Percentiles rank a stretch among this genome's conserved stretches.
phyloP scores from a whole-genome alignment of 176 grass and related monocot genomes.

The Leersia perrieri region DNA sequence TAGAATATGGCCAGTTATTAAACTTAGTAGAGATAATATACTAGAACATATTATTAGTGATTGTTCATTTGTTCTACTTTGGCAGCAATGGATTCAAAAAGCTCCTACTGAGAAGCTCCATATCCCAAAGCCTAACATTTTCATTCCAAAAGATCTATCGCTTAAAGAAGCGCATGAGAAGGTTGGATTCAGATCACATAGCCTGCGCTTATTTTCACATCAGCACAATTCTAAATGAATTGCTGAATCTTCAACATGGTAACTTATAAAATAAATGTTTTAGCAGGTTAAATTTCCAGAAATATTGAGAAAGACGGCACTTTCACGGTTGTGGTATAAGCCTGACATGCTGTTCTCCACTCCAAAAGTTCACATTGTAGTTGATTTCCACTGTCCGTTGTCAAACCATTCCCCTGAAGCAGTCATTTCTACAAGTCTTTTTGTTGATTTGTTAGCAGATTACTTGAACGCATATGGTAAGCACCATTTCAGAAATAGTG shows the following conservation, averaged over 20 bases:
- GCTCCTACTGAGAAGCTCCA: conserved; percentile 75
- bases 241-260: background rate
- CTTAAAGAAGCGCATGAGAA: conserved; percentile 71
- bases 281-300: conserved; percentile 66
- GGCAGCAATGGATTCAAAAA: conserved; percentile 81
- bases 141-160: conserved; percentile 83
- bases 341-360: conserved; percentile 69
- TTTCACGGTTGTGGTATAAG: conserved; percentile 92
- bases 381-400: conserved; percentile 95
- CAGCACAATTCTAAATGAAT: conserved; percentile 1
- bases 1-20: background rate
- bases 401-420: conserved; percentile 82
- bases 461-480: conserved; percentile 98
- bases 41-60: conserved; percentile 18
- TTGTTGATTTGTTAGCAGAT: conserved; percentile 72
- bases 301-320: conserved; percentile 65
- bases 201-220: background rate
- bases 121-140: conserved; percentile 85
- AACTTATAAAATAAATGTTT: conserved; percentile 20
- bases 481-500: conserved; percentile 20
- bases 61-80: conserved; percentile 36
- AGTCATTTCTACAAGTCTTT: conserved; percentile 56
- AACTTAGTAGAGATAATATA: background rate
- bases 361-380: conserved; percentile 73
- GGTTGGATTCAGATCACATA: conserved; percentile 36